Evolutionary conservation across 768 basidiomycete genomes (phyloP).

Genomic region (Kwoniella botswanensis): DNA sequence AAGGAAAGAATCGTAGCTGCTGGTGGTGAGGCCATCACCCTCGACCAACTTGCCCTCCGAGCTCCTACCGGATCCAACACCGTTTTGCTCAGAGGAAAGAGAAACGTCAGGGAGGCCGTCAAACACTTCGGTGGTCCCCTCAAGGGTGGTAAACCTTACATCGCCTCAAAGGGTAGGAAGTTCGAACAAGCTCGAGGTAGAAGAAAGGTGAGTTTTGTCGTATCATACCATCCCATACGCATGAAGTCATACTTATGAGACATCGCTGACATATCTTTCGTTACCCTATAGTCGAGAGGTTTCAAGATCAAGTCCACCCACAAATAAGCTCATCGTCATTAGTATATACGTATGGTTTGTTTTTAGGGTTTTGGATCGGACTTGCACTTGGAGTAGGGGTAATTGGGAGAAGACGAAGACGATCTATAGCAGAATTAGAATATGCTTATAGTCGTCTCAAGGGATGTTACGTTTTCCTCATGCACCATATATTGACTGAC

Average conservation of each 20-base stretch:
- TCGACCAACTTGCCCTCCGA: conserved; percentile 94
- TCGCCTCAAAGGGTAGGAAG: conserved; percentile 94
- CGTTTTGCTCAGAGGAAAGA: conserved; percentile 86
- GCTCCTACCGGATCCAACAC: conserved; percentile 96
- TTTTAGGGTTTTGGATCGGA: conserved; percentile 13
- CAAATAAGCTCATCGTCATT: conserved; percentile 43
- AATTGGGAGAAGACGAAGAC: conserved; percentile 8
- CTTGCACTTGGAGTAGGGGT: neutral
- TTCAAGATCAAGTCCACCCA: conserved; percentile 59
- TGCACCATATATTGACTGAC: conserved; percentile 26
- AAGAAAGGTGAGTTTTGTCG: conserved; percentile 67
- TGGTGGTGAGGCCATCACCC: conserved; percentile 90
- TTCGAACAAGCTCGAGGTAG: conserved; percentile 99
- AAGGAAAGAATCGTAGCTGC: conserved; percentile 93
- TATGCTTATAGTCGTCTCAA: conserved; percentile 4
- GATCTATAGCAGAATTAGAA: neutral
- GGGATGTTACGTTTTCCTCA: conserved; percentile 32
- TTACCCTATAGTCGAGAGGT: conserved; percentile 45
- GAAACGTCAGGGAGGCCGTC: conserved; percentile 90
- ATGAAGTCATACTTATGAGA: too few relatives aligned
- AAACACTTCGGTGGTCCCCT: conserved; percentile 98
- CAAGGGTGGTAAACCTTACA: conserved; percentile 98
- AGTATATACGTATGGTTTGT: neutral
- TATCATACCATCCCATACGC: neutral
- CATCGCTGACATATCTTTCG: neutral